Percentiles rank a stretch among this genome's conserved stretches.
These are phyloP conservation scores for Beauveria caledonica DNA, from an alignment of 2,329 filamentous ascomycete genomes.

Conservation along the genomic window DNA sequence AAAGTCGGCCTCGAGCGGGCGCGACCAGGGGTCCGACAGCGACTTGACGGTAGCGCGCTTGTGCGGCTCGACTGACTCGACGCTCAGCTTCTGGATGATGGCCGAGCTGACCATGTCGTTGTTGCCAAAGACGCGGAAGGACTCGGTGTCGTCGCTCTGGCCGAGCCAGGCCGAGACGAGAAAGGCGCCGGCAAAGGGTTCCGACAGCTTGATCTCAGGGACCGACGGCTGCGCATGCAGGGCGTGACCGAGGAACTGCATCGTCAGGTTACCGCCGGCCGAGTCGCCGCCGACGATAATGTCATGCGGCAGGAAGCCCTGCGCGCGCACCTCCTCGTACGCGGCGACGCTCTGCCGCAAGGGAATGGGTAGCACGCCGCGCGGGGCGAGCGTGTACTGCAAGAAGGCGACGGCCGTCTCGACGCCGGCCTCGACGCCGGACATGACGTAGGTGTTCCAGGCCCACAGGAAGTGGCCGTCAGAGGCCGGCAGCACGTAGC, in stretches of 20 bases:
- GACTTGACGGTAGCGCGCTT: neutral
- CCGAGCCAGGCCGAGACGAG: conserved; percentile 23
- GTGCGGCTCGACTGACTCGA: neutral
- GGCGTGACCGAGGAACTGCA: conserved; percentile 23
- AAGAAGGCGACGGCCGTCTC: conserved; percentile 26
- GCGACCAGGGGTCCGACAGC: conserved; percentile 1
- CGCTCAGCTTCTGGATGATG: neutral
- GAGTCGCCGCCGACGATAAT: conserved; percentile 28
- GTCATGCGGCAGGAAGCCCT: conserved; percentile 22
- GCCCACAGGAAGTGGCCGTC: conserved; percentile 21
- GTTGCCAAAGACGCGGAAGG: neutral
- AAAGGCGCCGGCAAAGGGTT: conserved; percentile 22
- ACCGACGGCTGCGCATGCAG: conserved; percentile 20
- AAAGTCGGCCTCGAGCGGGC: conserved; percentile 2
- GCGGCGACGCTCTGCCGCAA: conserved; percentile 25
- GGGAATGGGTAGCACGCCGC: conserved; percentile 23
- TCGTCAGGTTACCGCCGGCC: conserved; percentile 24
- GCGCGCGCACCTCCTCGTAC: conserved; percentile 21
- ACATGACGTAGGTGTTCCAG: conserved; percentile 20
- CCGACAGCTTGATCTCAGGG: conserved; percentile 13
- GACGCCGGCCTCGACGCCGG: conserved; percentile 14
- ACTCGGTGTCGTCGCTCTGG: neutral
- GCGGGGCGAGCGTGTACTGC: conserved; percentile 27
- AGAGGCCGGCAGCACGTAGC: conserved; percentile 17
- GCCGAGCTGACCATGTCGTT: conserved; percentile 9